Base-by-base conservation (phyloP, 306 rosid genomes). In the Amphicarpaea edgeworthii region DNA sequence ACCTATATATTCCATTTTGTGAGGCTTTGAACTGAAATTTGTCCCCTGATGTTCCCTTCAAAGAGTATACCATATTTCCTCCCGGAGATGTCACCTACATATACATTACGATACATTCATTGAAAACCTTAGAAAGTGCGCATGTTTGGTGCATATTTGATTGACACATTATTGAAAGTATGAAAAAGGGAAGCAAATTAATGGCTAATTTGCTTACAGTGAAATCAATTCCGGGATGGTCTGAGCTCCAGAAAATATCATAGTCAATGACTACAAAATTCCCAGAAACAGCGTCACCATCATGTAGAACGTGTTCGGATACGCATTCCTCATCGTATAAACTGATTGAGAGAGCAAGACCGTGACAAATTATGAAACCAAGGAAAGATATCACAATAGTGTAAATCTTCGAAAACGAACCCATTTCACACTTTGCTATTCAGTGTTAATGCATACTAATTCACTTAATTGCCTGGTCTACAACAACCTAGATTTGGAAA, bases 21-120 rank as follows among this genome's bases (percentile, higher is more conserved):
- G 88, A 60, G 14, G 99, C 96, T 79, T 88, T 90, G 75, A 90
- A 88, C 80, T 92, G 93, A 88, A 92, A 95, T 81, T 95, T 95
- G 42, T 89, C 97, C 37, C 97, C 99, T 15, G 97, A 89, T 5
- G 90, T 85, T 83, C 93, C 99, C 85, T 92, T 89, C 71, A 85
- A 51, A 34, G 80, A 43, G 2, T 84, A 80, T 60, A 89, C 89
- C 47, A 81, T 50, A 11, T 54, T 53, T 54, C 92, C 97, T 2
- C 77, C 85, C 0, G 97, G 97, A 57, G 92, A 80, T 38, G 91
- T 88, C 66, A 89, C 97, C 97, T 90, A 72, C 30, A 78, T 1
- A 21, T n/a, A n/a, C n/a, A n/a, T 32, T 63, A 24, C 14, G 1
- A 11, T 7, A 49, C 19, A 65, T 45, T 40, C 8, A 62, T 72